Evolutionary conservation across 2,329 filamentous ascomycete genomes (phyloP), one percentile per base, ranked within the genome.

Genomic region (Aspergillus ustus): DNA sequence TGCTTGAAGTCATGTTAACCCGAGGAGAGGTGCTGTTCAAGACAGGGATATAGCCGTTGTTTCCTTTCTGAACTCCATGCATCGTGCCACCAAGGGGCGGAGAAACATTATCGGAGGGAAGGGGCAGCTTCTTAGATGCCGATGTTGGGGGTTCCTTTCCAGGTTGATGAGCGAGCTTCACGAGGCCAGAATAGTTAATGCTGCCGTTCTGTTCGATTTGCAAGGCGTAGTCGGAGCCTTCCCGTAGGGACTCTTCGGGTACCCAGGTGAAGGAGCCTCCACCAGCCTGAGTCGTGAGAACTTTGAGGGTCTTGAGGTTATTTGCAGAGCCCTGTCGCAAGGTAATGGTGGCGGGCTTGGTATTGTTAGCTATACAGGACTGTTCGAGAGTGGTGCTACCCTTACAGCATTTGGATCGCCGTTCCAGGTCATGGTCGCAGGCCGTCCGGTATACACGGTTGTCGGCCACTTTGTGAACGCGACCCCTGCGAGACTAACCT

Each of bases 141-240:
- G 49, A 37, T 2, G 31, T 40, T 11, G 22, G 7, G 37, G 48
- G 28, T 13, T 57, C 44, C 46, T 57, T 49, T 45, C 73, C 76
- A 45, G 80, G 80, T 40, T 75, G 34, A 40, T 61, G 25, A 1
- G 49, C 72, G 50, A 85, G 71, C 34, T 71, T 69, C 72, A 88
- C 79, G 31, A 80, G 80, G 49, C 80, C 83, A 50, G 81, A 84
- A 77, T 87, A 88, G 78, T 89, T 89, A 72, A 78, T 69, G 51
- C 74, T 63, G 45, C 70, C 75, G 61, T 78, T 82, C 70, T 87
- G 85, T 15, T 69, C 72, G 75, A 89, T 87, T 72, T 87, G 75
- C 61, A 89, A 81, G 58, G 87, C 85, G 70, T 88, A 89, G 76
- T 86, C 78, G 43, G 72, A 62, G 59, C 75, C 81, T 64, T 79